Conservation (phyloP, 805 yeast genomes). For the Candida krabiensis region DNA sequence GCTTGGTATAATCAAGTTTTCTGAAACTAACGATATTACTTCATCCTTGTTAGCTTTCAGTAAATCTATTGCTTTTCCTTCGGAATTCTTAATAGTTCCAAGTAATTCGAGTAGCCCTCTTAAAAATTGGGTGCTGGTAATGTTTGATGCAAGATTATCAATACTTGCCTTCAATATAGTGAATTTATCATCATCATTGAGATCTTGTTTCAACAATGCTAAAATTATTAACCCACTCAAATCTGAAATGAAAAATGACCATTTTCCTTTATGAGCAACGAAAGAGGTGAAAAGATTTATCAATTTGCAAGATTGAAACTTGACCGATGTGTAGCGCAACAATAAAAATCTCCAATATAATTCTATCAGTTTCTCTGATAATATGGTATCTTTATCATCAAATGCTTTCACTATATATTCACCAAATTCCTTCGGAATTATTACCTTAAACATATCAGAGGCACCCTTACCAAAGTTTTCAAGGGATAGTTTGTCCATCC, state of each 20-base stretch:
- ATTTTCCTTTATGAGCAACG: conserved; percentile 1
- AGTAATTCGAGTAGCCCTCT: conserved; percentile 35
- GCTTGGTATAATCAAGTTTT: conserved; percentile 49
- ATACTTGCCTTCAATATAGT: conserved; percentile 22
- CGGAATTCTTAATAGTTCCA: conserved; percentile 1
- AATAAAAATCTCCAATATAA: conserved; percentile 54
- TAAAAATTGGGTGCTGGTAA: conserved; percentile 39
- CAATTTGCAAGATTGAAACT: conserved; percentile 24
- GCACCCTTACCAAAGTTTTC: conserved; percentile 8
- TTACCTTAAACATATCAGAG: conserved; percentile 18
- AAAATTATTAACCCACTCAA: conserved; percentile 41
- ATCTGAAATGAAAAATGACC: conserved; percentile 38
- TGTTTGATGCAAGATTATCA: conserved; percentile 25
- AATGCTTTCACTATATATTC: conserved; percentile 29
- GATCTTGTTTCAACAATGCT: conserved; percentile 30
- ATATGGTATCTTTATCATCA: conserved; percentile 11
- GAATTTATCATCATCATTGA: conserved; percentile 13
- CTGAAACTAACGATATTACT: conserved; percentile 25
- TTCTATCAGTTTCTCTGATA: conserved; percentile 29
- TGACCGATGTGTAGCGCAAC: conserved; percentile 37
- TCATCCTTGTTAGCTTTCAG: conserved; percentile 12
- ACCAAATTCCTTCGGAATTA: conserved; percentile 34
- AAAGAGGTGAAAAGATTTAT: conserved; percentile 20
- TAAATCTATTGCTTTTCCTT: conserved; percentile 9
- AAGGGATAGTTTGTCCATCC: conserved; percentile 31